Conservation (phyloP, 2,329 filamentous ascomycete species). For the Fusarium euwallaceae region DNA sequence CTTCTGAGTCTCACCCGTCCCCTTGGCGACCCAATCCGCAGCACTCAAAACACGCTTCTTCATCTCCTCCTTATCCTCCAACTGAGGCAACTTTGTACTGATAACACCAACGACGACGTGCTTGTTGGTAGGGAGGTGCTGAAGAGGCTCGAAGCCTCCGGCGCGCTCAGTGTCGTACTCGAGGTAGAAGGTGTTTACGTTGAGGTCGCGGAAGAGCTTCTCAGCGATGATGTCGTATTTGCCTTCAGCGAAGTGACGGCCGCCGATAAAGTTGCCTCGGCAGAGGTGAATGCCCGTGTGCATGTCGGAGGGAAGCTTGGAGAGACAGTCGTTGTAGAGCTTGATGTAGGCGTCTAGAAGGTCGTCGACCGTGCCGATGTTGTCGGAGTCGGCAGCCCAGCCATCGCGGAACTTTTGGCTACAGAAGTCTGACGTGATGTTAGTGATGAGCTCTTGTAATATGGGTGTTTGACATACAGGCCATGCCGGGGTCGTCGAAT, state of each 20-base stretch:
- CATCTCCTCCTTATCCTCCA: slow-evolving; percentile 75
- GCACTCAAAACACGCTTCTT: slow-evolving; percentile 70
- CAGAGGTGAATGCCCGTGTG: slow-evolving; percentile 84
- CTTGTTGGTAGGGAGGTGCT: slow-evolving; percentile 70
- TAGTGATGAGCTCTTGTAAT: background rate
- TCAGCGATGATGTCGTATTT: slow-evolving; percentile 76
- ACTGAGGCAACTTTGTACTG: slow-evolving; percentile 71
- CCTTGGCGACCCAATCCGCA: slow-evolving; percentile 78
- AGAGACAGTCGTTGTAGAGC: slow-evolving; percentile 80
- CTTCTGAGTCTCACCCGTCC: slow-evolving; percentile 72
- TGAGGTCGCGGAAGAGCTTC: slow-evolving; percentile 73
- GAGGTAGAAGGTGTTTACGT: slow-evolving; percentile 77
- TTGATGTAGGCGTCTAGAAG: slow-evolving; percentile 82
- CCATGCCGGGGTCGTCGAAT: slow-evolving; percentile 76
- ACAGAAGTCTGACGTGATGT: slow-evolving; percentile 72
- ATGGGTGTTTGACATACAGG: slow-evolving; percentile 62
- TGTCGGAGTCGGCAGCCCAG: slow-evolving; percentile 76
- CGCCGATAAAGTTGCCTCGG: slow-evolving; percentile 75
- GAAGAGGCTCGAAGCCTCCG: slow-evolving; percentile 75
- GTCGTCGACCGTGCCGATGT: slow-evolving; percentile 75
- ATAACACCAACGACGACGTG: slow-evolving; percentile 74
- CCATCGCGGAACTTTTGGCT: slow-evolving; percentile 78
- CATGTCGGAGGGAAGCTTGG: slow-evolving; percentile 74
- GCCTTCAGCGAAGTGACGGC: slow-evolving; percentile 75
- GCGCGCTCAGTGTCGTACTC: slow-evolving; percentile 76